phyloP scores from a whole-genome alignment of 2,329 filamentous ascomycete species.

The Teratosphaeria pseudoeucalypti region DNA sequence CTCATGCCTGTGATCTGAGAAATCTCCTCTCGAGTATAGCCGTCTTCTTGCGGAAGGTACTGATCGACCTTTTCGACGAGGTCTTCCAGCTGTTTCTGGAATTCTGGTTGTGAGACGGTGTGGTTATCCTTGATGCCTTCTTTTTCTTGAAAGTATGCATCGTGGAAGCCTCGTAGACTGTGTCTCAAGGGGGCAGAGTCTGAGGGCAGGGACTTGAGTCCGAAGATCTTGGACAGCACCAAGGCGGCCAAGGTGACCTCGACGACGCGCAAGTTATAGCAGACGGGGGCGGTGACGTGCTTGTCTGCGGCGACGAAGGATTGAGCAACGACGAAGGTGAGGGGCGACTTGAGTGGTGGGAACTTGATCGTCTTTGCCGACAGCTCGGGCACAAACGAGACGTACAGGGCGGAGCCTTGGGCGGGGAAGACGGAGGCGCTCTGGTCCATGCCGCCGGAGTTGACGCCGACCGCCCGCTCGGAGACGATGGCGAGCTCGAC shows the following conservation, averaged over 20 bases:
- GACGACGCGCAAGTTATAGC: constrained; percentile 94
- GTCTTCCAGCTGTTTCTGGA: constrained; percentile 56
- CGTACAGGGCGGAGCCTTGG: constrained; percentile 76
- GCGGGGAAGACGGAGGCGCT: constrained; percentile 89
- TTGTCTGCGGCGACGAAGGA: constrained; percentile 93
- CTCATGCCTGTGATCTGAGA: constrained; percentile 59
- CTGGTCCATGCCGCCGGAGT: constrained; percentile 97
- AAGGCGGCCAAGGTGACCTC: constrained; percentile 83
- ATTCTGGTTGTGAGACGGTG: constrained; percentile 33
- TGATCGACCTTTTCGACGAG: constrained; percentile 60
- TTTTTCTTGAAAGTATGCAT: constrained; percentile 59
- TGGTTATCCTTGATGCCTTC: constrained; percentile 39
- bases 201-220: constrained; percentile 53
- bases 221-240: constrained; percentile 50
- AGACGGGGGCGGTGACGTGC: constrained; percentile 80
- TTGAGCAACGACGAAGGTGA: constrained; percentile 89
- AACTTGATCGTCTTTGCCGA: constrained; percentile 69
- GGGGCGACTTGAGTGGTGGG: constrained; percentile 67
- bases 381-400: constrained; percentile 75
- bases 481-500: constrained; percentile 91
- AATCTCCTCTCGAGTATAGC: constrained; percentile 83
- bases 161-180: constrained; percentile 78
- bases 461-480: constrained; percentile 88
- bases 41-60: constrained; percentile 65
- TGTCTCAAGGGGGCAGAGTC: constrained; percentile 77